phyloP scores from a whole-genome alignment of 2,329 filamentous ascomycete species.

The Xylariaceae sp. region DNA sequence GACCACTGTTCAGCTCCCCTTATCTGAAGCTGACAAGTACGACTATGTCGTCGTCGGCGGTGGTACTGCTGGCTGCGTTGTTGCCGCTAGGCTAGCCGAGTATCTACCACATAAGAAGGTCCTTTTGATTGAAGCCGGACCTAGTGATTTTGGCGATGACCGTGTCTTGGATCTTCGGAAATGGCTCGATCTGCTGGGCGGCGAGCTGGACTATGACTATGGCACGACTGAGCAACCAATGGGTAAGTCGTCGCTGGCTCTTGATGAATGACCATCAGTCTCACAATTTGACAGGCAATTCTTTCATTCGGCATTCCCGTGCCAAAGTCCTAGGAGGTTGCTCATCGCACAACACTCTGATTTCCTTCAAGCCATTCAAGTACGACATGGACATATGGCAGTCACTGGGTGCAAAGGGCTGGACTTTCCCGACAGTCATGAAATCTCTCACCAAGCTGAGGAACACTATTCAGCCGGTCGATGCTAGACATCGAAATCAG shows the following conservation, averaged over 20 bases:
- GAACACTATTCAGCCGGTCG: constrained; percentile 87
- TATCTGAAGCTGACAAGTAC: constrained; percentile 62
- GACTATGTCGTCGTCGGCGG: constrained; percentile 86
- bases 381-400: constrained; percentile 87
- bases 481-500: constrained; percentile 81
- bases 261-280: constrained; percentile 10
- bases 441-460: constrained; percentile 77
- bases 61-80: constrained; percentile 81
- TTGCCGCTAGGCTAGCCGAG: constrained; percentile 73
- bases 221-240: constrained; percentile 84
- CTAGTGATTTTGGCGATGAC: constrained; percentile 85
- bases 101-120: constrained; percentile 80
- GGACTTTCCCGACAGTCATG: constrained; percentile 82
- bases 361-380: constrained; percentile 87
- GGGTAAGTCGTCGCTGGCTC: constrained; percentile 38
- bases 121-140: constrained; percentile 82
- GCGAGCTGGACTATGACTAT: constrained; percentile 89
- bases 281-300: constrained; percentile 62
- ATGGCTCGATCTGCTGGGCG: constrained; percentile 80
- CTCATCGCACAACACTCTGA: constrained; percentile 90
- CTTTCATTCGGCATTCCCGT: constrained; percentile 84
- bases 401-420: constrained; percentile 74
- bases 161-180: constrained; percentile 81
- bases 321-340: constrained; percentile 91
- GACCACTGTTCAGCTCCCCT: constrained; percentile 64